Evolutionary conservation across 352 stramenopile genomes (phyloP), one percentile per base, ranked within the genome.

Genomic region (Phytopythium delawarense): DNA sequence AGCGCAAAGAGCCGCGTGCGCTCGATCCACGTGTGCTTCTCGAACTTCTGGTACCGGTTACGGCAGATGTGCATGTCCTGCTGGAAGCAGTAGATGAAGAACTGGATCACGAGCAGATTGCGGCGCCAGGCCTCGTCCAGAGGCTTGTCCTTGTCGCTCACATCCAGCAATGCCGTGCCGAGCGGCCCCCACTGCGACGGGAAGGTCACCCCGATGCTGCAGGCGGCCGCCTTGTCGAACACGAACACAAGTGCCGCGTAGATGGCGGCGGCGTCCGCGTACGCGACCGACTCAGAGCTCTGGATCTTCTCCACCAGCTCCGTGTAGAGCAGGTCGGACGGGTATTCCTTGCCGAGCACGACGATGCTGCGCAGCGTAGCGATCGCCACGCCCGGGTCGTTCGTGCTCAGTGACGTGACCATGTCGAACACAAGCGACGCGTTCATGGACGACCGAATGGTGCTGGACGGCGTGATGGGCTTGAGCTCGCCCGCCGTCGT

Each of bases 281-380:
- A 94, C 28, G 74, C 80, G 55, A 89, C 73, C 1, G 81, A 76
- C 40, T 90, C 83, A 18, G 74, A 74, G 63, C 80, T 89, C 60
- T 89, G 75, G 30, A 94, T 92, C n/a, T 76, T 78, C 45, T 92
- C 86, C 49, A 94, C 73, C 40, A 92, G 79, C 61, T 94, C 83
- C 15, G 84, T 67, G 50, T 89, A 94, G 9, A 92, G 79, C 66
- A 94, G 58, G 59, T 90, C 81, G 5, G 83, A 91, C 39, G 86
- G 83, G 59, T 92, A 92, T 62, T 92, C 84, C 60, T 91, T 93
- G 7, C 84, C 86, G 20, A 93, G 72, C 32, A 91, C 83, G n/a
- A 94, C 86, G 54, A 94, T 84, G 51, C 77, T 91, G 16, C 83
- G 75, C 28, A 94, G 71, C 6, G 86, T 85, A 40, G 81, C 79